These are phyloP conservation scores for Calocera viscosa DNA, from an alignment of 768 basidiomycete species.

Conservation along the genomic window DNA sequence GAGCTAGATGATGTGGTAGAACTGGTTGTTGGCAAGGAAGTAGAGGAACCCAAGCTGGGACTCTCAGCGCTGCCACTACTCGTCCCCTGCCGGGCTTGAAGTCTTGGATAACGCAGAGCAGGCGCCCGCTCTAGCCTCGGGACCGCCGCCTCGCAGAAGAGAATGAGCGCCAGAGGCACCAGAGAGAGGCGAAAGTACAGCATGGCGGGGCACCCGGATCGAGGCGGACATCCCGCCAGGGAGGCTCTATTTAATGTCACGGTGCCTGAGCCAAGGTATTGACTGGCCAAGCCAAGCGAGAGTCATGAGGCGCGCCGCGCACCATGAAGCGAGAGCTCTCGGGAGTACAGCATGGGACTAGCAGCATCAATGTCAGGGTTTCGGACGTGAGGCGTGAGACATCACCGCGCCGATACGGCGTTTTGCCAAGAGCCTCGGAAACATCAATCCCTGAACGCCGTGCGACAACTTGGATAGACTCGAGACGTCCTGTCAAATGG, in stretches of 20 bases:
- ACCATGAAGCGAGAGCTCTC: neutral
- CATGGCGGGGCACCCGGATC: neutral
- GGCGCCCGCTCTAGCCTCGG: neutral
- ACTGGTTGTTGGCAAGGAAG: neutral
- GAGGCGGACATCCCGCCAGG: neutral
- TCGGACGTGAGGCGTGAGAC: neutral
- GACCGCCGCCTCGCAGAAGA: neutral
- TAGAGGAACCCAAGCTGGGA: neutral
- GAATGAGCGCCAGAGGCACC: neutral
- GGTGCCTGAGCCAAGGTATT: neutral
- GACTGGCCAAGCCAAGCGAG: neutral
- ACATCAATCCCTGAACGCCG: neutral
- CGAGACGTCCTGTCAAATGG: neutral
- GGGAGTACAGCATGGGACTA: neutral
- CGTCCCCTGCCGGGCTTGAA: neutral
- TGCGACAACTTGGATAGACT: neutral
- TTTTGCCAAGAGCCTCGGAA: neutral
- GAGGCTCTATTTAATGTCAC: neutral
- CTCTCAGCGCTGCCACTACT: neutral
- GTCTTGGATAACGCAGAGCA: neutral
- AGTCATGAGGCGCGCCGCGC: neutral
- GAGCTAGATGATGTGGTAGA: neutral
- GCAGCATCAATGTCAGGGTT: neutral
- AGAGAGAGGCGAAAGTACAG: neutral
- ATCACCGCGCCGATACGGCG: neutral